Evolutionary conservation across 2,329 filamentous ascomycete species (phyloP), one percentile per base, ranked within the genome.

Genomic region (Pseudogymnoascus pannorum): DNA sequence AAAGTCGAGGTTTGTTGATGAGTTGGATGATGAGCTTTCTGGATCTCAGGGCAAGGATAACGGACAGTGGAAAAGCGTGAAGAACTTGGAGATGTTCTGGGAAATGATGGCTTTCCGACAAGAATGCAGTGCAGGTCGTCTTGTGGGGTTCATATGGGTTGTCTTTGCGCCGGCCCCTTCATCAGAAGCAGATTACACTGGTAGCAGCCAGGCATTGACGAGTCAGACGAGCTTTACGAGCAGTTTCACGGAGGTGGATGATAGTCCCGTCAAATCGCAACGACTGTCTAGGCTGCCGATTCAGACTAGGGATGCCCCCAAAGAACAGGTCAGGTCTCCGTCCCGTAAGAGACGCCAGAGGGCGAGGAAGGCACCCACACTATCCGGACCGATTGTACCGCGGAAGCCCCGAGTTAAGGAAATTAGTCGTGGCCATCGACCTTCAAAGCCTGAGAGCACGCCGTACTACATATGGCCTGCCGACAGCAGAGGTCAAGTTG

Each of bases 61-160:
- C 2, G 89, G 89, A 0, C 80, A 84, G 61, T 99, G 94, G 94
- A 89, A 86, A 71, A 92, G 88, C 63, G 86, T 97, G 22, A 87
- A 82, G 71, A 89, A 86, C 0, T 77, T 99, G 40, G 89, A 92
- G n/a, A 87, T 92, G 67, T 99, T 99, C 70, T 99, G 94, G 94
- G 94, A 99, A 64, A 89, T 96, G 82, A 97, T 99, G 93, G 88
- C 92, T 0, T 97, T 90, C 71, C 82, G 94, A 61, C 94, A 97
- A 72, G 94, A 99, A 71, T 99, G 94, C 71, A 96, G 92, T 0
- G 91, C 92, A 33, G 95, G 94, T 0, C 82, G 92, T 16, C 81
- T 96, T 70, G 95, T 96, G 0, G 95, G 95, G 0, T 99, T 99
- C 67, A 81, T 97, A 24, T 99, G 95, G 93, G 77, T 97, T 24